Percentiles rank a stretch among this genome's conserved stretches.
phyloP scores from a whole-genome alignment of 208 protist species.

The Crithidia thermophila region DNA sequence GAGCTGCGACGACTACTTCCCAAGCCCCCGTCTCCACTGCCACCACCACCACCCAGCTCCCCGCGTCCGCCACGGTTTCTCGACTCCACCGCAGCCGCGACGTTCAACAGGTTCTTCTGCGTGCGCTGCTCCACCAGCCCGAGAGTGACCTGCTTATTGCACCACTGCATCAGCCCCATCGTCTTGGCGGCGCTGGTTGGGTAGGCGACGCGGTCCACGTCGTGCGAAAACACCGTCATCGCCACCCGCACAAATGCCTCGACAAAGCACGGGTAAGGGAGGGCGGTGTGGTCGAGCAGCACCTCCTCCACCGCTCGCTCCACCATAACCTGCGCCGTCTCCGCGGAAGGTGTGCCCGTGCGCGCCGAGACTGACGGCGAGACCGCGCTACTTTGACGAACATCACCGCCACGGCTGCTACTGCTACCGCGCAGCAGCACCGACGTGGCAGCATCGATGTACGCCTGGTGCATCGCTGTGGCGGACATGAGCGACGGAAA shows the following conservation, averaged over 20 bases:
- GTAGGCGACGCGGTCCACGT: conserved; percentile 44
- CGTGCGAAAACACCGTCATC: conserved; percentile 68
- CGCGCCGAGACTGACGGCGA: not conserved
- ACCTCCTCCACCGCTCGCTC: not conserved
- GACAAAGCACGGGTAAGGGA: conserved; percentile 66
- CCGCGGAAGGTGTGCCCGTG: not conserved
- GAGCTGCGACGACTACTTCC: not conserved
- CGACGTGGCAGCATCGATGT: conserved; percentile 49
- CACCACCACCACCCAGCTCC: not conserved
- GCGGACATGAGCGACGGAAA: conserved; percentile 61
- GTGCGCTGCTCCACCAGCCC: conserved; percentile 38
- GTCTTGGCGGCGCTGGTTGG: conserved; percentile 61
- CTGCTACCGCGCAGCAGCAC: conserved; percentile 53
- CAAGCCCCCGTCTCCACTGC: not conserved
- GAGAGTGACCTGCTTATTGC: conserved; percentile 63
- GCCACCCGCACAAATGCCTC: conserved; percentile 79
- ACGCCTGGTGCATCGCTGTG: conserved; percentile 49
- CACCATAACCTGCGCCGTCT: not conserved
- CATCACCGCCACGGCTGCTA: too few species aligned
- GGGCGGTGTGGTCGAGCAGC: conserved; percentile 29
- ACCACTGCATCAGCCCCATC: conserved; percentile 68
- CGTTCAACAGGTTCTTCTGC: conserved; percentile 18
- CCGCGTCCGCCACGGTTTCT: not conserved
- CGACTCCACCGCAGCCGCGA: not conserved
- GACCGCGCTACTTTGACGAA: too few species aligned